Evolutionary conservation across 177 flowering plant species (phyloP).

Genomic region (Vitis hybrid): DNA sequence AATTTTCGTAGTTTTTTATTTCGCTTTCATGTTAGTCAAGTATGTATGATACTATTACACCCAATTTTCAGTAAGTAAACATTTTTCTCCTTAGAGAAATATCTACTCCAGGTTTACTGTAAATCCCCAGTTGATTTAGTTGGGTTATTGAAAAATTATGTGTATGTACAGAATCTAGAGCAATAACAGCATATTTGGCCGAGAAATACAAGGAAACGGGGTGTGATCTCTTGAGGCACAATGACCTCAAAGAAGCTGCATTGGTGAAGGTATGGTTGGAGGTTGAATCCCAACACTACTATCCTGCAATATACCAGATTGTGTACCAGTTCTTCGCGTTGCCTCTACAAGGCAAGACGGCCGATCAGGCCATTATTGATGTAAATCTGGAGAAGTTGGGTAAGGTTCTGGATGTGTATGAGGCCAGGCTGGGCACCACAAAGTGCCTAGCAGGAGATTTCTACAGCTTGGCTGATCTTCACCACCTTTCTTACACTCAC

Average conservation of each 20-base stretch:
- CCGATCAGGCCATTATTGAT: constrained; percentile 35
- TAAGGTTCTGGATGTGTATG: constrained; percentile 55
- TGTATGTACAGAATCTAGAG: constrained; percentile 45
- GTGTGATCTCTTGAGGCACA: constrained; percentile 34
- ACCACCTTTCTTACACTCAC: constrained; percentile 38
- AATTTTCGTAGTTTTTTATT: too few species aligned
- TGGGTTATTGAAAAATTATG: too few species aligned
- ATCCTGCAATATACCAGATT: constrained; percentile 35
- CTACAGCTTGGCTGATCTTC: constrained; percentile 44
- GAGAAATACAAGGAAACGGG: constrained; percentile 48
- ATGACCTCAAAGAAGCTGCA: constrained; percentile 35
- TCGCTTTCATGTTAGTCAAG: too few species aligned
- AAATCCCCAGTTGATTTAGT: too few species aligned
- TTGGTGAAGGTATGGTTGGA: constrained; percentile 47
- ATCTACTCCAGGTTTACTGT: too few species aligned
- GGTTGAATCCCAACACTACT: constrained; percentile 49
- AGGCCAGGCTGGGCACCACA: constrained; percentile 31
- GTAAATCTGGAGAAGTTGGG: constrained; percentile 34
- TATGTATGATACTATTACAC: too few species aligned
- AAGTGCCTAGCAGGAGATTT: constrained; percentile 56
- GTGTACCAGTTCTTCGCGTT: constrained; percentile 27
- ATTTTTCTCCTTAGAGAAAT: too few species aligned
- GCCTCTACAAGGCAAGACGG: constrained; percentile 28
- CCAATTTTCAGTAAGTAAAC: too few species aligned
- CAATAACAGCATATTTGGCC: constrained; percentile 47